Evolutionary conservation across 2,329 filamentous ascomycete genomes (phyloP).

Genomic region (Pyricularia grisea): DNA sequence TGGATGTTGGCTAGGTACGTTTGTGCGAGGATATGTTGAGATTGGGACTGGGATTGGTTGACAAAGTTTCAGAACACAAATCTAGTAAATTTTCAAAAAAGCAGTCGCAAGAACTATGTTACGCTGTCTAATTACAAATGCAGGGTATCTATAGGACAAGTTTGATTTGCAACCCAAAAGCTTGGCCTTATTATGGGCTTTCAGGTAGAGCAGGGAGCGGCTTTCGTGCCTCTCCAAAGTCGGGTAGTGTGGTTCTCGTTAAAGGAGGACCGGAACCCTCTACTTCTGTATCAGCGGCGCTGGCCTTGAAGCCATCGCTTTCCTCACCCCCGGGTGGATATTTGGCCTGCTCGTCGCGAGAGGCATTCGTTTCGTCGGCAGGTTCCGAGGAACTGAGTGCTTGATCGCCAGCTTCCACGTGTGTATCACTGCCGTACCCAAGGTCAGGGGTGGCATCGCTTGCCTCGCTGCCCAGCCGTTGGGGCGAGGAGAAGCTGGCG

Average conservation of each 20-base stretch:
- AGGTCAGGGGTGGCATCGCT: not conserved
- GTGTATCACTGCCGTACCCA: not conserved
- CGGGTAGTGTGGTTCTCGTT: slow-evolving; percentile 11
- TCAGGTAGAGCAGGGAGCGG: slow-evolving; percentile 25
- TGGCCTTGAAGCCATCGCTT: not conserved
- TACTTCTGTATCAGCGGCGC: not conserved
- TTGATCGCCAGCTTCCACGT: not conserved
- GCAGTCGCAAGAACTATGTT: not conserved
- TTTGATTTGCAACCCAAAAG: not conserved
- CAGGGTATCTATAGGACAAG: not conserved
- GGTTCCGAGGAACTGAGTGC: not conserved
- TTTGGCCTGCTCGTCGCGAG: not conserved
- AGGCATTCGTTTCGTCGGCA: not conserved
- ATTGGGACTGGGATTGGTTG: not conserved
- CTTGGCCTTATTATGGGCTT: slow-evolving; percentile 15
- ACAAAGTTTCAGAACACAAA: too few relatives aligned
- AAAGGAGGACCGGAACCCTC: slow-evolving; percentile 6
- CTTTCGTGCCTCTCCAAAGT: slow-evolving; percentile 14
- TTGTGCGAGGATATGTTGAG: not conserved
- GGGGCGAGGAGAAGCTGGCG: not conserved
- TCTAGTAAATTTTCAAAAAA: not conserved
- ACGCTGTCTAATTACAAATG: not conserved
- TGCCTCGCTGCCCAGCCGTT: not conserved
- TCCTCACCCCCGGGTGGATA: not conserved
- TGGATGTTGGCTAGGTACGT: not conserved